These are phyloP conservation scores for Ascochyta clinopodiicola DNA, from an alignment of 2,329 filamentous ascomycete species.

Conservation along the genomic window DNA sequence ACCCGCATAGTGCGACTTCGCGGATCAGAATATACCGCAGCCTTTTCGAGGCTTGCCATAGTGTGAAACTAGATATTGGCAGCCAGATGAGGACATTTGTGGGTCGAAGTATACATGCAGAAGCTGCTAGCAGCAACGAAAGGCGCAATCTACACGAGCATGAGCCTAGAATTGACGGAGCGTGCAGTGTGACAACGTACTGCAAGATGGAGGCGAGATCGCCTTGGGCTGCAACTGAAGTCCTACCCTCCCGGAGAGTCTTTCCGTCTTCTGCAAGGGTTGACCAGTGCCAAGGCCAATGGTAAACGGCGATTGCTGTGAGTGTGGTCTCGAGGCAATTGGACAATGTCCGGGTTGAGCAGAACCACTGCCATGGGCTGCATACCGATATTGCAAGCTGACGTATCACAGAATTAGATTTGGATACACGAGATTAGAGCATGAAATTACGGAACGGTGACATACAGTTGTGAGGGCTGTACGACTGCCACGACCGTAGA, in stretches of 20 bases:
- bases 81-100: conserved; percentile 90
- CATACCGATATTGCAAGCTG: conserved; percentile 74
- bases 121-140: conserved; percentile 76
- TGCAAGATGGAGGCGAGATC: conserved; percentile 35
- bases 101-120: conserved; percentile 85
- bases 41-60: conserved; percentile 54
- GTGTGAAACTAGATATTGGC: conserved; percentile 64
- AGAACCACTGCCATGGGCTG: conserved; percentile 97
- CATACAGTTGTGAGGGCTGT: conserved; percentile 74
- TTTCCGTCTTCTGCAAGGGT: conserved; percentile 27
- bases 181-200: conserved; percentile 31
- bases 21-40: conserved; percentile 62
- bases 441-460: conserved; percentile 30
- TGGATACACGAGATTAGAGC: conserved; percentile 29
- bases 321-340: conserved; percentile 93
- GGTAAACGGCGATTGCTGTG: conserved; percentile 77
- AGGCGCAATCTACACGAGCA: conserved; percentile 47
- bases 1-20: conserved; percentile 69
- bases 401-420: conserved; percentile 27
- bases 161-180: conserved; percentile 27
- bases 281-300: conserved; percentile 83
- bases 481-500: conserved; percentile 72
- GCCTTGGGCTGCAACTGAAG: conserved; percentile 47
- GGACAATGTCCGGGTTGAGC: conserved; percentile 89
- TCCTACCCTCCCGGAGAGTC: conserved; percentile 25